phyloP scores from a whole-genome alignment of 2,329 filamentous ascomycete genomes.

The Xylariaceae sp. region DNA sequence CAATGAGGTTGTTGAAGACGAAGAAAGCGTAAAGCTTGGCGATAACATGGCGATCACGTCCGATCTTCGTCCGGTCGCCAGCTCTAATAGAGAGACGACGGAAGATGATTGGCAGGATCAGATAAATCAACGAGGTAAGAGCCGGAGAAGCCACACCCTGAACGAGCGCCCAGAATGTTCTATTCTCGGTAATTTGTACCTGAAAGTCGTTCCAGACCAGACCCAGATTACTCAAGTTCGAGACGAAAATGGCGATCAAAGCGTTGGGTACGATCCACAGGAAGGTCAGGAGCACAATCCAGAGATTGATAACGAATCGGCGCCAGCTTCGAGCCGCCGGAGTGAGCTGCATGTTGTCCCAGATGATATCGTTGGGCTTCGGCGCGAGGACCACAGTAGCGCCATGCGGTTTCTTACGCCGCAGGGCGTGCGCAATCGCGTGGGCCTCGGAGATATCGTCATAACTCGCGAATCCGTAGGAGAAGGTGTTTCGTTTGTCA shows the following conservation, averaged over 20 bases:
- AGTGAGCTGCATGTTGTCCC: conserved; percentile 80
- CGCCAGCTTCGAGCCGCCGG: conserved; percentile 65
- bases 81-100: conserved; percentile 75
- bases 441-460: conserved; percentile 84
- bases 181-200: conserved; percentile 55
- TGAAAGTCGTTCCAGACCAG: conserved; percentile 74
- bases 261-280: conserved; percentile 91
- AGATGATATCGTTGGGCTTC: conserved; percentile 86
- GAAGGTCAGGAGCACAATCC: conserved; percentile 74
- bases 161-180: conserved; percentile 72
- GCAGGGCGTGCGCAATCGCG: conserved; percentile 73
- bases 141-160: conserved; percentile 90
- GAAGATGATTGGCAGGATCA: conserved; percentile 86
- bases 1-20: conserved; percentile 90
- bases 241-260: conserved; percentile 87
- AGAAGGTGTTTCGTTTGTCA: conserved; percentile 81
- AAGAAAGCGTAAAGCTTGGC: conserved; percentile 93
- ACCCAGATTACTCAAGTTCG: conserved; percentile 77
- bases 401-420: conserved; percentile 74
- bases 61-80: conserved; percentile 87
- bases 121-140: conserved; percentile 79
- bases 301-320: conserved; percentile 73
- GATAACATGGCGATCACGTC: conserved; percentile 84
- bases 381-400: conserved; percentile 75
- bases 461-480: conserved; percentile 93